A percentile compares a stretch with the other conserved stretches of the same genome.
phyloP scores from a whole-genome alignment of 352 stramenopile genomes.

The Plasmopara viticola region DNA sequence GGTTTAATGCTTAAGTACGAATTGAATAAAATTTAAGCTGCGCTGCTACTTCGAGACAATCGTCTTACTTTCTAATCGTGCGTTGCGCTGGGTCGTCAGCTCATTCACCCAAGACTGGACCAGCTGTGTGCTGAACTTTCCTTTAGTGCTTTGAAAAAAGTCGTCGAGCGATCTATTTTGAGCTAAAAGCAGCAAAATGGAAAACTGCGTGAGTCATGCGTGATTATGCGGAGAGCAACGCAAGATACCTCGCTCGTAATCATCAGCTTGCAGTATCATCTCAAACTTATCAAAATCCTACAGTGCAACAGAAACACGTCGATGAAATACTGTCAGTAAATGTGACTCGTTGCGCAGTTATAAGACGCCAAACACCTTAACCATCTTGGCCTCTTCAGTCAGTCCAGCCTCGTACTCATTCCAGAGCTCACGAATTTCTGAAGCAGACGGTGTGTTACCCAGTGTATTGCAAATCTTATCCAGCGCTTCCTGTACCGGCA shows the following conservation, averaged over 20 bases:
- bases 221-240: background rate
- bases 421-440: constrained; percentile 75
- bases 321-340: background rate
- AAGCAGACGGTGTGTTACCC: constrained; percentile 42
- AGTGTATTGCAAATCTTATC: constrained; percentile 61
- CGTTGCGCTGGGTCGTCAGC: constrained; percentile 46
- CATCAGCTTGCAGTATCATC: constrained; percentile 92
- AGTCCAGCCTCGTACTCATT: constrained; percentile 82
- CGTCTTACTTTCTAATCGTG: constrained; percentile 21
- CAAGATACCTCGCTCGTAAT: constrained; percentile 83
- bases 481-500: constrained; percentile 41
- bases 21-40: too few species aligned
- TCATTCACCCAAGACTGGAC: constrained; percentile 74
- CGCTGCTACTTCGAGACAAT: constrained; percentile 3
- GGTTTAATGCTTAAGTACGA: constrained; percentile 1
- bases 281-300: constrained; percentile 94
- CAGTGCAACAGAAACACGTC: background rate
- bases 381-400: constrained; percentile 79
- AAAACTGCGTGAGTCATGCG: constrained; percentile 1
- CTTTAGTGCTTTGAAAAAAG: constrained; percentile 78
- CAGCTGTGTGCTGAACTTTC: constrained; percentile 75
- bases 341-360: background rate
- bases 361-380: constrained; percentile 50
- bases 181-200: constrained; percentile 16
- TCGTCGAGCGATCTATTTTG: constrained; percentile 58